Conservation (phyloP, 257 asterid species). For the Solanum chilense region DNA sequence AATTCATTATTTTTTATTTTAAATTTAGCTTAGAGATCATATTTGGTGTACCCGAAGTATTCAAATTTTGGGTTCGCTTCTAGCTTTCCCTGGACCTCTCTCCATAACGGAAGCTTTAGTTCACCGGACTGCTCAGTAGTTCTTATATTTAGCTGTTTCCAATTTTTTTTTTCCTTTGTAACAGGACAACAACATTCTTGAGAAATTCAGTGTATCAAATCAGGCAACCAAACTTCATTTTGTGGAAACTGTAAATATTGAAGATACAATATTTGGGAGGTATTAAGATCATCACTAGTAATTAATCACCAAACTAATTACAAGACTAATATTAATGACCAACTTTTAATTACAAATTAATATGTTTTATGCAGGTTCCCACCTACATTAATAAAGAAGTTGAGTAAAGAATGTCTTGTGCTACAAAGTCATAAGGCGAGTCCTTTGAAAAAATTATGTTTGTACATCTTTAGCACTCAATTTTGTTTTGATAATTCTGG, state of each 20-base stretch:
- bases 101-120: background rate
- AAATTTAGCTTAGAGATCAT: background rate
- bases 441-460: too few relatives aligned
- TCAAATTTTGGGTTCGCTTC: background rate
- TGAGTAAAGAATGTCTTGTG: constrained; percentile 83
- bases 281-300: constrained; percentile 4
- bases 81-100: background rate
- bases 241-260: constrained; percentile 25
- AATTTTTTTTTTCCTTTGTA: background rate
- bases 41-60: background rate
- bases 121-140: background rate
- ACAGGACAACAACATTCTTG: constrained; percentile 68
- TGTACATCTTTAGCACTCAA: too few relatives aligned
- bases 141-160: background rate
- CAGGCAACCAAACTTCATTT: constrained; percentile 81
- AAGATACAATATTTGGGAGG: constrained; percentile 80
- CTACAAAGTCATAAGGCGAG: constrained; percentile 73
- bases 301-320: background rate
- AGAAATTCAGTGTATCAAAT: constrained; percentile 59
- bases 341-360: background rate
- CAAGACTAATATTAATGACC: background rate
- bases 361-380: constrained; percentile 62
- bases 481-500: too few relatives aligned
- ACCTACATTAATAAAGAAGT: constrained; percentile 53
- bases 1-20: too few relatives aligned